Percentiles rank a stretch among this genome's conserved stretches.
phyloP scores from a whole-genome alignment of 495 filamentous ascomycete species.

The Xylaria castorea region DNA sequence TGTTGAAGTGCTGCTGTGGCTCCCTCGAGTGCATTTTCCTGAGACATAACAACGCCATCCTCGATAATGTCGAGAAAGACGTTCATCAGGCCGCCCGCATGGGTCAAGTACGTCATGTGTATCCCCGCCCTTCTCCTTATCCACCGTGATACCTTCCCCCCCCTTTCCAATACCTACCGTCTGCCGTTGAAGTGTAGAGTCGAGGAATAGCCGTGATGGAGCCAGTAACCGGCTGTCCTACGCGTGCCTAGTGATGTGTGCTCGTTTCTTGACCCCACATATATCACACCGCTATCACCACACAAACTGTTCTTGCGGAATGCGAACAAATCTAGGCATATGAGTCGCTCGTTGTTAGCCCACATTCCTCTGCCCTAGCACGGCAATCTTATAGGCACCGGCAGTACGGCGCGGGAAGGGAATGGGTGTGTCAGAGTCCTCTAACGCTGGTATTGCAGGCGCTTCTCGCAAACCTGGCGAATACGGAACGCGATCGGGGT shows the following conservation, averaged over 20 bases:
- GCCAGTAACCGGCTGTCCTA: neutral
- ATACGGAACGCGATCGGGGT: conserved; percentile 81
- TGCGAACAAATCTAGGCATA: conserved; percentile 23
- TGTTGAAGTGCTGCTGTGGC: conserved; percentile 79
- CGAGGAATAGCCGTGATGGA: neutral
- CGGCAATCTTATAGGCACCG: conserved; percentile 4
- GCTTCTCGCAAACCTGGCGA: conserved; percentile 84
- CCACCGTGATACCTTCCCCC: neutral
- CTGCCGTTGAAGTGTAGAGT: neutral
- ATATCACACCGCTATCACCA: neutral
- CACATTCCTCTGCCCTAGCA: conserved; percentile 17
- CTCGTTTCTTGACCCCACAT: neutral
- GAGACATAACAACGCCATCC: conserved; percentile 75
- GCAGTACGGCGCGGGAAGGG: conserved; percentile 27
- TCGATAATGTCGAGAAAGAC: conserved; percentile 84
- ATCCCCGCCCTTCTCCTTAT: neutral
- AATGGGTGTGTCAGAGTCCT: conserved; percentile 41
- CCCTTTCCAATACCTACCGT: neutral
- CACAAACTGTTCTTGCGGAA: neutral
- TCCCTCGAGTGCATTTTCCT: conserved; percentile 78
- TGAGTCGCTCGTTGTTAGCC: conserved; percentile 5
- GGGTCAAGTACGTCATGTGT: conserved; percentile 72
- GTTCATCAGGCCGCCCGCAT: conserved; percentile 82
- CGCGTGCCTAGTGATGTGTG: neutral
- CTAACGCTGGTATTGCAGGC: conserved; percentile 84